Conservation (phyloP, 805 yeast species). For the Wickerhamia fluorescens region DNA sequence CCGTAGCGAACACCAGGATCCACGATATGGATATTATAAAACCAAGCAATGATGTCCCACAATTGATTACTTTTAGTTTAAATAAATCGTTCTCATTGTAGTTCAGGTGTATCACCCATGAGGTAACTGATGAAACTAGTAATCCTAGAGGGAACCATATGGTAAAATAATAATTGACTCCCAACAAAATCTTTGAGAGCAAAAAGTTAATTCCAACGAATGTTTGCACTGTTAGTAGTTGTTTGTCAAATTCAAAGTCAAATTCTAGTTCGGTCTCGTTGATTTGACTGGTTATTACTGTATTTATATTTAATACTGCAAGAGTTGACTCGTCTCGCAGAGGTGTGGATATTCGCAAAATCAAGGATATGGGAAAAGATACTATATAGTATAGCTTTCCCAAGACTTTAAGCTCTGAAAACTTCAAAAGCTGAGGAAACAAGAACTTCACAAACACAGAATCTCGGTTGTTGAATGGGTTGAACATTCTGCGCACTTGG, state of each 20-base stretch:
- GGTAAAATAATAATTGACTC: conserved; percentile 6
- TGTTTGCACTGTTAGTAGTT: conserved; percentile 22
- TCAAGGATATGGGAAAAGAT: conserved; percentile 17
- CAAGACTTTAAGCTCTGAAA: conserved; percentile 5
- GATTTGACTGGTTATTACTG: no score
- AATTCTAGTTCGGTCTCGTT: conserved; percentile 4
- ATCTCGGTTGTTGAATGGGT: conserved; percentile 1
- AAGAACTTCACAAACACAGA: conserved; percentile 6
- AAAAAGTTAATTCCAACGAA: conserved; percentile 22
- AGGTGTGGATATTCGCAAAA: conserved; percentile 26
- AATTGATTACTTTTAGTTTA: conserved; percentile 11
- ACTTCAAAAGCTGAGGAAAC: conserved; percentile 12
- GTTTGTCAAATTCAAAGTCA: conserved; percentile 13
- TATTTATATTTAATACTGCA: conserved; percentile 1
- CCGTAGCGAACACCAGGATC: conserved; percentile 64
- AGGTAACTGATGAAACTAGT: conserved; percentile 3
- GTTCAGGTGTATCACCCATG: conserved; percentile 4
- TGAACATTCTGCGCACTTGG: conserved; percentile 1
- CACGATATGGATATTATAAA: conserved; percentile 61
- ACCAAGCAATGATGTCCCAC: conserved; percentile 42
- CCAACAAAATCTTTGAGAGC: conserved; percentile 8
- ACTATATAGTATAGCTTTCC: conserved; percentile 10
- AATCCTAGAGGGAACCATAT: conserved; percentile 9
- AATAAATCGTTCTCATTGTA: conserved; percentile 3
- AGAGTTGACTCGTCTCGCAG: conserved; percentile 19